phyloP scores from a whole-genome alignment of 192 early-diverging fungal genomes.

The Entrophospora sp. region DNA sequence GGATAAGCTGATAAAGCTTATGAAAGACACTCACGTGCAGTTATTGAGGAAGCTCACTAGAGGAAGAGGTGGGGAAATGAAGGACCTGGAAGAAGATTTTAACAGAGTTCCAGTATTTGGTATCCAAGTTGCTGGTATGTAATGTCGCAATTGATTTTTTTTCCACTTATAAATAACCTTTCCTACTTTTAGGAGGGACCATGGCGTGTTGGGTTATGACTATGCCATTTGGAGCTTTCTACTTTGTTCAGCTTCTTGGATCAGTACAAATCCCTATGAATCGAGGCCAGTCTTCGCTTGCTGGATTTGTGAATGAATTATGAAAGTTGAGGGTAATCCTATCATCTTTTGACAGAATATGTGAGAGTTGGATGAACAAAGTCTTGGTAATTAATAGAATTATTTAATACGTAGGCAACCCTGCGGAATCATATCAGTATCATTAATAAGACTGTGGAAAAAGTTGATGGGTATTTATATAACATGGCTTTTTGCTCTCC shows the following conservation, averaged over 20 bases:
- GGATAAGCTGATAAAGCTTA: constrained; percentile 1
- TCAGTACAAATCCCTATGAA: constrained; percentile 2
- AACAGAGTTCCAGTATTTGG: background rate
- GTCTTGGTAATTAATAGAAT: background rate
- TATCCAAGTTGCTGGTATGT: background rate
- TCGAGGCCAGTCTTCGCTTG: constrained; percentile 3
- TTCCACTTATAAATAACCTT: background rate
- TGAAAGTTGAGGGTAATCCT: background rate
- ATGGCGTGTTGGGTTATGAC: constrained; percentile 9
- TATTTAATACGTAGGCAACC: background rate
- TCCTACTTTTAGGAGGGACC: background rate
- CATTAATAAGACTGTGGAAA: background rate
- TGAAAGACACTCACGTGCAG: background rate
- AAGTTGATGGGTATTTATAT: background rate
- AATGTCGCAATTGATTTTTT: too few relatives aligned
- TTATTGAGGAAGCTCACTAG: constrained; percentile 6
- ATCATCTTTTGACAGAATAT: background rate
- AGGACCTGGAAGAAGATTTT: background rate
- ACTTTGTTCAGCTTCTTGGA: background rate
- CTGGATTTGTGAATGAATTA: background rate
- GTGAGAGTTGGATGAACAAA: background rate
- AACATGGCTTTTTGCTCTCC: background rate
- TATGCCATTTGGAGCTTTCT: background rate
- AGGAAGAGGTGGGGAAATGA: background rate
- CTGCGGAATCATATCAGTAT: background rate